Percentiles rank a stretch among this genome's conserved stretches.
These are phyloP conservation scores for Penicillium cosmopolitanum DNA, from an alignment of 495 filamentous ascomycete genomes.

Conservation along the genomic window DNA sequence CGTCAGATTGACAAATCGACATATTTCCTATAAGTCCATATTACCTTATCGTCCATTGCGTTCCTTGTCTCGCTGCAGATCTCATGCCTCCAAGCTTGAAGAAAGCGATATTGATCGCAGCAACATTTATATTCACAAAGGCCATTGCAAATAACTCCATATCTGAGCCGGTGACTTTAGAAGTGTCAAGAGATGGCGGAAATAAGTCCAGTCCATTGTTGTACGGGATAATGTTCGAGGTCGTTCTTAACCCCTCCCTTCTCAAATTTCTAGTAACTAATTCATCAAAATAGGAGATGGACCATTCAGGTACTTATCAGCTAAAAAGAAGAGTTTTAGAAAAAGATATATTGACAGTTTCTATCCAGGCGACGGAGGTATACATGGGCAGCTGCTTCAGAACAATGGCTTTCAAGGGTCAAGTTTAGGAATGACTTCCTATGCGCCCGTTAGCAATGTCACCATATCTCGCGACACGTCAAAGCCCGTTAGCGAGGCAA, in stretches of 20 bases:
- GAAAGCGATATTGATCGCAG: neutral
- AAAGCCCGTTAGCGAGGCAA: slow-evolving; percentile 52
- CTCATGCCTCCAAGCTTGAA: neutral
- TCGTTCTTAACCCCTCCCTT: slow-evolving; percentile 10
- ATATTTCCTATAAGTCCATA: too few species aligned
- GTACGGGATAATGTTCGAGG: slow-evolving; percentile 66
- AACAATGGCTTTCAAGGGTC: slow-evolving; percentile 75
- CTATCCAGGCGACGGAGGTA: slow-evolving; percentile 62
- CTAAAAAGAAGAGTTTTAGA: neutral
- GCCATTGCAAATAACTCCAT: neutral
- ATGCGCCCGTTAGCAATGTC: slow-evolving; percentile 56
- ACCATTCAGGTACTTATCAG: slow-evolving; percentile 59
- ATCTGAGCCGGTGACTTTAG: slow-evolving; percentile 2
- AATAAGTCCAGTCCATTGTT: slow-evolving; percentile 58
- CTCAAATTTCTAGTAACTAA: neutral
- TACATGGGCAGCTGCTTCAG: slow-evolving; percentile 73
- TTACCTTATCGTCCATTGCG: neutral
- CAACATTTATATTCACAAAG: neutral
- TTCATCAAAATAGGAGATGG: slow-evolving; percentile 59
- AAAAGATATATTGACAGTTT: neutral
- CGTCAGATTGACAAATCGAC: too few species aligned
- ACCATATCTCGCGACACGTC: slow-evolving; percentile 54
- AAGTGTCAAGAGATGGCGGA: slow-evolving; percentile 48
- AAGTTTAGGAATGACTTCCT: slow-evolving; percentile 52
- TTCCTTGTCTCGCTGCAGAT: neutral